Conservation (phyloP, 345 rosid genomes). For the Moricandia moricandioides region DNA sequence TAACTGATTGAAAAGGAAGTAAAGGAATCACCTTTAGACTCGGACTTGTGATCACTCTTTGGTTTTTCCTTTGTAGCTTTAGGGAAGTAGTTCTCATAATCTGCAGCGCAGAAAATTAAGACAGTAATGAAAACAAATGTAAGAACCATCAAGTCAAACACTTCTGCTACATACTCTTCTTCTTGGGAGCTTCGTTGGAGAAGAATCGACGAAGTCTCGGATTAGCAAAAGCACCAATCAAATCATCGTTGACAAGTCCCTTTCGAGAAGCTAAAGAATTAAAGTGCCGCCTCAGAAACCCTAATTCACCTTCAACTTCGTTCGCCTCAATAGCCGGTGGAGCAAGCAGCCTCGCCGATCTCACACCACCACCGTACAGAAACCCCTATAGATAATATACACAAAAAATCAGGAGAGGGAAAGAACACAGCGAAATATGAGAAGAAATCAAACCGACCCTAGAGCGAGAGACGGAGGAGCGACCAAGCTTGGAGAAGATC, state of each 20-base stretch:
- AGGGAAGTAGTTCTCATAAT: slow-evolving; percentile 81
- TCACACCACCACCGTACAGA: slow-evolving; percentile 23
- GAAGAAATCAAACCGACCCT: slow-evolving; percentile 20
- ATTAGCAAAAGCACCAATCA: slow-evolving; percentile 57
- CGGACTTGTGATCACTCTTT: slow-evolving; percentile 74
- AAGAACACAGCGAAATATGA: slow-evolving; percentile 1
- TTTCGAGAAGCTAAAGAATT: slow-evolving; percentile 44
- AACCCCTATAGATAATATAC: slow-evolving; percentile 15
- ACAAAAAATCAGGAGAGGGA: background rate
- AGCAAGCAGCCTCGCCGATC: slow-evolving; percentile 31
- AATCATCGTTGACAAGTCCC: slow-evolving; percentile 38
- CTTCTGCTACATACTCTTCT: slow-evolving; percentile 33
- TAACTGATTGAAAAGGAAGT: background rate
- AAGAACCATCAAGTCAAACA: background rate
- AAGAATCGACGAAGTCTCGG: slow-evolving; percentile 61
- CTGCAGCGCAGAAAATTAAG: slow-evolving; percentile 37
- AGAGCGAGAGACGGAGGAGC: slow-evolving; percentile 38
- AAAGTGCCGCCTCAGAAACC: slow-evolving; percentile 55
- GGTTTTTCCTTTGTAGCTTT: slow-evolving; percentile 83
- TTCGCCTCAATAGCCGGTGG: slow-evolving; percentile 28
- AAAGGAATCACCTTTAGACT: slow-evolving; percentile 58
- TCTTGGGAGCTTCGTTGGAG: slow-evolving; percentile 75
- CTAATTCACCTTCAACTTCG: slow-evolving; percentile 42
- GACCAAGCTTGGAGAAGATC: slow-evolving; percentile 35
- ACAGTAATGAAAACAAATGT: background rate